Percentiles rank a stretch among this genome's conserved stretches.
Evolutionary conservation across 305 asterid species (phyloP).

Genomic region (Plantago coronopus): DNA sequence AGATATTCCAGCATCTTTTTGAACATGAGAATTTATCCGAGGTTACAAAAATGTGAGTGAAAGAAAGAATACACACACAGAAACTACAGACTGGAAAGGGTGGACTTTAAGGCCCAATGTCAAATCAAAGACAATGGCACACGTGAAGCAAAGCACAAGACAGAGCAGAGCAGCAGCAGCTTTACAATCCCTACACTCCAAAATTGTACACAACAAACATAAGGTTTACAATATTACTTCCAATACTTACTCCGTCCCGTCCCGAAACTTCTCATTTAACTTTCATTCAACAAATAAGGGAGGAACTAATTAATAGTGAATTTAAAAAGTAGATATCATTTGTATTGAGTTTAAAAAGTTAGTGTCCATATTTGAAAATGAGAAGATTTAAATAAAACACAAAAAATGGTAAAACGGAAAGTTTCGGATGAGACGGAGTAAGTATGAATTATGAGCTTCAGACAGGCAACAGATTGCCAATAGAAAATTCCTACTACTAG

Average conservation of each 20-base stretch:
- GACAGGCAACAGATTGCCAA: conserved; percentile 23
- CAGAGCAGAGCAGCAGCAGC: too few relatives aligned
- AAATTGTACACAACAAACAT: conserved; percentile 32
- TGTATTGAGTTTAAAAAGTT: too few relatives aligned
- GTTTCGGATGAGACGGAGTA: too few relatives aligned
- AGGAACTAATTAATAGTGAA: too few relatives aligned
- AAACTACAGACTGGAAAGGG: conserved; percentile 9
- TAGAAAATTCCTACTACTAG: neutral
- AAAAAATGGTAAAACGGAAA: too few relatives aligned
- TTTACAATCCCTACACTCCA: conserved; percentile 66
- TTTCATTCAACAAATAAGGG: too few relatives aligned
- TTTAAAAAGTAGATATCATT: too few relatives aligned
- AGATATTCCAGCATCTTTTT: neutral
- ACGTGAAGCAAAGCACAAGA: conserved; percentile 35
- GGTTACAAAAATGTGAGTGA: neutral
- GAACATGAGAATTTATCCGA: neutral
- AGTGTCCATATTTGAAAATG: too few relatives aligned
- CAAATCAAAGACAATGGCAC: conserved; percentile 34
- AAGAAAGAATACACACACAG: neutral
- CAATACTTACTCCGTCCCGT: too few relatives aligned
- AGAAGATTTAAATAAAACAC: too few relatives aligned
- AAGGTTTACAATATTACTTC: too few relatives aligned
- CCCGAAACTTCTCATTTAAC: too few relatives aligned
- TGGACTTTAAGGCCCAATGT: conserved; percentile 33
- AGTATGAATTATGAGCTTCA: neutral